Evolutionary conservation across 495 filamentous ascomycete species (phyloP), one percentile per base, ranked within the genome.

Genomic region (Podospora sp.): DNA sequence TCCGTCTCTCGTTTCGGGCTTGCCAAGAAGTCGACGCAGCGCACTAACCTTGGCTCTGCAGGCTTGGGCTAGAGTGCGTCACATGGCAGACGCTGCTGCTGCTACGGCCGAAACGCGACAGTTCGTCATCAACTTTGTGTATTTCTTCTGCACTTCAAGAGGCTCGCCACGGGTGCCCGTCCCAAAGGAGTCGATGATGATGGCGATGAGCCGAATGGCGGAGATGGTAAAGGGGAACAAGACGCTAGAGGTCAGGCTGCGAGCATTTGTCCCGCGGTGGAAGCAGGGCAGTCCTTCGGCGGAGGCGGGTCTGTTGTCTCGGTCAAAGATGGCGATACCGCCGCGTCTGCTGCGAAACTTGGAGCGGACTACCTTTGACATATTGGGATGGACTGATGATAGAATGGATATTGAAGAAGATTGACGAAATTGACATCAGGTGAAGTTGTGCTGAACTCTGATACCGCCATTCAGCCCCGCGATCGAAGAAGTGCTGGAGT

Each of bases 281-380:
- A 36, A 56, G 14, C 0, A 29, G 25, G 35, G 33, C n/a, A 27
- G 21, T 6, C 2, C 12, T 8, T 1, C 35, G 59, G 59, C 35
- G 14, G 9, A n/a, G 21, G 3, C 22, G n/a, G 40, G 14, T 63
- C 5, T 18, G 57, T 6, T 36, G 4, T 25, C 26, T 3, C 11
- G 4, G 57, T 7, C 63, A 9, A 72, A 56, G 8, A 59, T 50
- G 1, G 61, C 66, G 16, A 64, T 50, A 1, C 51, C 65, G n/a
- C 77, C 71, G 18, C 68, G 72, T 21, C 68, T 68, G 25, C 78
- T 60, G 51, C 72, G 69, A 21, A 78, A 59, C 11, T 61, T 65
- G 6, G 66, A 50, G 0, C 71, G 71, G 14, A 68, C 63, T 16
- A 75, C 77, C 5, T 50, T 26, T 20, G 71, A 80, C 75, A 11